phyloP scores from a whole-genome alignment of 2,329 filamentous ascomycete species.

The Colletotrichum coccodes region DNA sequence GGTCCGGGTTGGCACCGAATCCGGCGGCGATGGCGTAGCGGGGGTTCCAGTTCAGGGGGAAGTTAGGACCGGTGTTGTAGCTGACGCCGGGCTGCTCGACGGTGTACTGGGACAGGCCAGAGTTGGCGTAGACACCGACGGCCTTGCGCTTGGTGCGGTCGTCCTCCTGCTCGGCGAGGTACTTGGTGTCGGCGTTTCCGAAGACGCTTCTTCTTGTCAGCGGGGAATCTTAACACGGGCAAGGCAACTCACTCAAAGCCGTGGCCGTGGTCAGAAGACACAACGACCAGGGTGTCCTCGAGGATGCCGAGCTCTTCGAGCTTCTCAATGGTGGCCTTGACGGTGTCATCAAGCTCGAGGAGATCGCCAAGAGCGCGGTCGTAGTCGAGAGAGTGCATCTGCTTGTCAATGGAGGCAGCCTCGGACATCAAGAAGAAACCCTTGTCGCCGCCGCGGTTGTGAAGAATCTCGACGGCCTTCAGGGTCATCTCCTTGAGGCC shows the following conservation, averaged over 20 bases:
- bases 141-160: slow-evolving; percentile 81
- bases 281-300: slow-evolving; percentile 81
- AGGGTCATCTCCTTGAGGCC: slow-evolving; percentile 91
- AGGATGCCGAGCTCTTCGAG: slow-evolving; percentile 73
- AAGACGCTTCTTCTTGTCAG: slow-evolving; percentile 63
- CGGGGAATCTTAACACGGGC: too few relatives aligned
- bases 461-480: slow-evolving; percentile 85
- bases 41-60: slow-evolving; percentile 87
- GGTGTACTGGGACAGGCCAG: slow-evolving; percentile 81
- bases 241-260: slow-evolving; percentile 72
- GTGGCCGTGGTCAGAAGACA: slow-evolving; percentile 90
- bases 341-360: slow-evolving; percentile 85
- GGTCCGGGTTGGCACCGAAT: slow-evolving; percentile 77
- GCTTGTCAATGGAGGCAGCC: slow-evolving; percentile 87
- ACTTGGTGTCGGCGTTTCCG: slow-evolving; percentile 83
- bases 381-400: slow-evolving; percentile 89
- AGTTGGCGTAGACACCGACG: slow-evolving; percentile 77
- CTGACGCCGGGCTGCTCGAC: slow-evolving; percentile 65
- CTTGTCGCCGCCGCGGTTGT: slow-evolving; percentile 71
- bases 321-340: slow-evolving; percentile 78
- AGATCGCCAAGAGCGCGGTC: slow-evolving; percentile 87
- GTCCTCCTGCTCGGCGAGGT: slow-evolving; percentile 71
- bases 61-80: slow-evolving; percentile 79
- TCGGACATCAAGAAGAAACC: slow-evolving; percentile 92
- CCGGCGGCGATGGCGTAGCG: slow-evolving; percentile 83